Evolutionary conservation across 2,329 filamentous ascomycete species (phyloP).

Genomic region (Aspergillus puulaauensis): DNA sequence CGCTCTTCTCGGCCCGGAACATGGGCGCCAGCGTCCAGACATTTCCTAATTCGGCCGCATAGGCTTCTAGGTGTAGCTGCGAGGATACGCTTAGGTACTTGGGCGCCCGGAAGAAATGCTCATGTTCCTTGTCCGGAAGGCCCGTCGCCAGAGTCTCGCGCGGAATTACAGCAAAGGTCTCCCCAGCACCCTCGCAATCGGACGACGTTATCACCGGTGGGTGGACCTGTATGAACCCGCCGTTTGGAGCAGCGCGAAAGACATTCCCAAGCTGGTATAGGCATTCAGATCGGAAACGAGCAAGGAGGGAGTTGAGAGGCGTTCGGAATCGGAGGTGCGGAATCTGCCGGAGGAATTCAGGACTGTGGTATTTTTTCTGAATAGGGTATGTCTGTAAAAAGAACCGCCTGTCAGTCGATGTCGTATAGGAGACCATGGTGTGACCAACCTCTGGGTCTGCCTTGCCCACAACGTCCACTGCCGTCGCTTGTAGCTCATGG

Average conservation of each 20-base stretch:
- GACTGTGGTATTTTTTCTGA: conserved; percentile 92
- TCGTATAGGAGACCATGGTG: neutral
- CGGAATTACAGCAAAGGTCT: conserved; percentile 75
- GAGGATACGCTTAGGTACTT: conserved; percentile 96
- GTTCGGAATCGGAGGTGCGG: conserved; percentile 84
- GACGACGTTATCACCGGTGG: conserved; percentile 94
- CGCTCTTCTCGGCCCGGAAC: conserved; percentile 89
- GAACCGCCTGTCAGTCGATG: neutral
- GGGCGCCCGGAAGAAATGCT: conserved; percentile 75
- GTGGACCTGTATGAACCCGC: conserved; percentile 68
- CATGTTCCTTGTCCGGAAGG: conserved; percentile 30
- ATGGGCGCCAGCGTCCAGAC: conserved; percentile 95
- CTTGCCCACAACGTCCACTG: conserved; percentile 69
- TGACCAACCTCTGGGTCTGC: conserved; percentile 74
- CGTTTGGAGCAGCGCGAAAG: conserved; percentile 64
- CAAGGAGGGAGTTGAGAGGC: conserved; percentile 74
- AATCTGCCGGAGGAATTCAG: conserved; percentile 83
- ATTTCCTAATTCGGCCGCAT: conserved; percentile 81
- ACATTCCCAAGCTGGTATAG: conserved; percentile 72
- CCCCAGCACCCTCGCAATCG: conserved; percentile 93
- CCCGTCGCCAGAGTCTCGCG: conserved; percentile 29
- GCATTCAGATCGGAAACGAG: conserved; percentile 79
- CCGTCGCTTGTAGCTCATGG: conserved; percentile 75
- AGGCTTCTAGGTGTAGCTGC: conserved; percentile 89
- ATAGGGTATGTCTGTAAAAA: conserved; percentile 76